Evolutionary conservation across 345 rosid genomes (phyloP).

Genomic region (Eucalyptus viminalis): DNA sequence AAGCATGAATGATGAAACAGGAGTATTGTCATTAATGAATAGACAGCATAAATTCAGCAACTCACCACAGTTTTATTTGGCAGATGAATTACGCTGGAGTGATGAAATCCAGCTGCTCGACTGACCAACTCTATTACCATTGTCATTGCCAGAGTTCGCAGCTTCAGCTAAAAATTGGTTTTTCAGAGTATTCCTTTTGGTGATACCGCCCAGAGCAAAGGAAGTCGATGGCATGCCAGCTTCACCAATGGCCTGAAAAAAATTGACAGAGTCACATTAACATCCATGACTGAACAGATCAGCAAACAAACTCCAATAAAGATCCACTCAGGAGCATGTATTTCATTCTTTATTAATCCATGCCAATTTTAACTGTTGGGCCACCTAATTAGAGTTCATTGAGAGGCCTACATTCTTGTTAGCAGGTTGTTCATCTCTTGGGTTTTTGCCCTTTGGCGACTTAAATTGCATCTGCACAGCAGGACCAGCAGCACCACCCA

Average conservation of each 20-base stretch:
- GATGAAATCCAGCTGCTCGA: conserved; percentile 73
- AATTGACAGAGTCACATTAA: background rate
- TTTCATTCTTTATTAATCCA: background rate
- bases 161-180: conserved; percentile 38
- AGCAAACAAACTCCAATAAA: background rate
- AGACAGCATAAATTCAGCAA: background rate
- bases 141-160: conserved; percentile 40
- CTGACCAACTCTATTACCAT: conserved; percentile 38
- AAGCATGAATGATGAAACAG: conserved; percentile 4
- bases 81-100: conserved; percentile 55
- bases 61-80: conserved; percentile 43
- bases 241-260: conserved; percentile 18
- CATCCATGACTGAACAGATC: background rate
- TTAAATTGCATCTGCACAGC: conserved; percentile 48
- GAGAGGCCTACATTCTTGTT: conserved; percentile 57
- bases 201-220: conserved; percentile 39
- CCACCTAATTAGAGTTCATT: background rate
- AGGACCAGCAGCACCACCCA: conserved; percentile 31
- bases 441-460: conserved; percentile 38
- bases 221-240: conserved; percentile 50
- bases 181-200: conserved; percentile 47
- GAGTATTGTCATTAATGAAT: background rate
- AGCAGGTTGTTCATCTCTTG: conserved; percentile 26
- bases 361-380: background rate
- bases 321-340: background rate